These are phyloP conservation scores for Euphorbia celastroides DNA, from an alignment of 441 rosid species.

Conservation along the genomic window DNA sequence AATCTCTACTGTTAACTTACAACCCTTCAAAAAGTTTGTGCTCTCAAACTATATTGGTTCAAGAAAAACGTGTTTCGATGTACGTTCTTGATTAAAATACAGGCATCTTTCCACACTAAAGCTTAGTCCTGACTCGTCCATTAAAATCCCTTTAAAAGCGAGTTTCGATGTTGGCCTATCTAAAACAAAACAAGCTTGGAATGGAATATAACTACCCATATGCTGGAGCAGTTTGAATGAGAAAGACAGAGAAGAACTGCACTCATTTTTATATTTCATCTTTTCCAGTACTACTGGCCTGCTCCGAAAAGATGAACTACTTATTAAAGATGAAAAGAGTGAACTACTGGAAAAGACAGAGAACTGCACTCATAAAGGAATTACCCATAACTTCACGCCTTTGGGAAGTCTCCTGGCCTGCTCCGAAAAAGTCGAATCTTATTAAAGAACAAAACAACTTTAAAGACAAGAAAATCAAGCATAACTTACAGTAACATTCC, in stretches of 20 bases:
- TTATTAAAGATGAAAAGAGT: neutral
- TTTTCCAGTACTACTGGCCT: neutral
- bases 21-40: neutral
- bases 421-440: no score
- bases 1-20: neutral
- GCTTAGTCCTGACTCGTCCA: neutral
- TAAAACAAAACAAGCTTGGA: neutral
- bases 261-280: conserved; percentile 1
- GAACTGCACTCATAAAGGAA: no score
- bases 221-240: neutral
- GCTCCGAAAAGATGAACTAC: neutral
- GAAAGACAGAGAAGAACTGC: neutral
- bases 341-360: no score
- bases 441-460: no score
- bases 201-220: no score
- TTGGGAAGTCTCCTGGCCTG: no score
- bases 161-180: neutral
- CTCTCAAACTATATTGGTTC: neutral
- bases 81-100: neutral
- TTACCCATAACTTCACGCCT: no score
- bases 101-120: neutral
- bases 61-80: neutral
- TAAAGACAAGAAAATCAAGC: no score
- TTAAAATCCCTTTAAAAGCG: neutral
- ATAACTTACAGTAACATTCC: neutral